Conservation (phyloP, 352 stramenopile genomes). For the Pythium biforme region DNA sequence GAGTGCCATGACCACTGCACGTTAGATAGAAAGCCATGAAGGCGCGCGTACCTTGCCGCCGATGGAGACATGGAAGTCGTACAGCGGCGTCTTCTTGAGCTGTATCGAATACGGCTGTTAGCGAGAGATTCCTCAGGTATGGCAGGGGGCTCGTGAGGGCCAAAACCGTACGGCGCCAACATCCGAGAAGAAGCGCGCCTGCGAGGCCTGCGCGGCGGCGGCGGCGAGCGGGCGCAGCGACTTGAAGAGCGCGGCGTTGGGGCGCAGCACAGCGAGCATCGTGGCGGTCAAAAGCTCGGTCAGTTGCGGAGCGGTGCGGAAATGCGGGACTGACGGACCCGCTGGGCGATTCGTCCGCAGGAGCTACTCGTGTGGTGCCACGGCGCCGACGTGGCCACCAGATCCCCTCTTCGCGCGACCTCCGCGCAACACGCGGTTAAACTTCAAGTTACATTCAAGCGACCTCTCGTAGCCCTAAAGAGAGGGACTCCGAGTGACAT, state of each 20-base stretch:
- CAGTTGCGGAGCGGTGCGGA: neutral
- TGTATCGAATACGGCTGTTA: slow-evolving; percentile 1
- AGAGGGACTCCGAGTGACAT: neutral
- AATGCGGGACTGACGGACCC: neutral
- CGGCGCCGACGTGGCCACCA: neutral
- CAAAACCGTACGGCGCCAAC: slow-evolving; percentile 10
- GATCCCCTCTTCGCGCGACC: neutral
- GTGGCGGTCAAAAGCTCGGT: neutral
- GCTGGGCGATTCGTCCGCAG: slow-evolving; percentile 18
- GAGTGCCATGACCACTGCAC: too few relatives aligned
- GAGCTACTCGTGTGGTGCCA: neutral
- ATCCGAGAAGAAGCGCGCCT: slow-evolving; percentile 24
- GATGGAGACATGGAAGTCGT: slow-evolving; percentile 70
- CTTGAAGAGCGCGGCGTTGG: slow-evolving; percentile 20
- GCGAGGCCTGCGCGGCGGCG: slow-evolving; percentile 13
- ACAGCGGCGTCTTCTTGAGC: slow-evolving; percentile 82
- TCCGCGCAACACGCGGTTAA: neutral
- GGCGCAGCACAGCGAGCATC: slow-evolving; percentile 25
- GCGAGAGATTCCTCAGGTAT: too few relatives aligned
- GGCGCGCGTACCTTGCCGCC: slow-evolving; percentile 68
- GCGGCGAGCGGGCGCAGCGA: slow-evolving; percentile 21
- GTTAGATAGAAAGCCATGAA: too few relatives aligned
- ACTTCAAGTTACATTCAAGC: slow-evolving; percentile 23
- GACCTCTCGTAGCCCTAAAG: neutral
- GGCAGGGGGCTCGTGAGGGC: too few relatives aligned